Evolutionary conservation across 306 rosid species (phyloP), one percentile per base, ranked within the genome.

Genomic region (Trifolium dubium): DNA sequence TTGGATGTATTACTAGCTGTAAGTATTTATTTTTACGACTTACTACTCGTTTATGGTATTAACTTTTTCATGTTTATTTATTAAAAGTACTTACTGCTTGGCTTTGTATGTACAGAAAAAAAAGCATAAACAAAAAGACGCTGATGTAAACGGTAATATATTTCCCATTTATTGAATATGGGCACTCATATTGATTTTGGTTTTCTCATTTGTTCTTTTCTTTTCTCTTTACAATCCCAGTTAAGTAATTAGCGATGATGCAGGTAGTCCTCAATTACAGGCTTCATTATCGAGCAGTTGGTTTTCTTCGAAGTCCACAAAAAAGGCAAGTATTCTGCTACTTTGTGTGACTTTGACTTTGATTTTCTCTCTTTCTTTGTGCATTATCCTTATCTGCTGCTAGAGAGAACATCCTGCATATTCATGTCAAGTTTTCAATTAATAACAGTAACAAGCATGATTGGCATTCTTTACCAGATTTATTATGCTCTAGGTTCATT

Each of bases 221-320:
- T 31, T 47, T 39, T 13, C 30, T 76, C 35, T 28, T 77, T 11
- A 60, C 61, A 62, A 43, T 50, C 40, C 51, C 47, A 29, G 71
- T 54, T 72, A 72, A 71, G 53, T 58, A 74, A 87, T 78, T 50
- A 60, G 50, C 46, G 58, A 63, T 66, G 34, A 75, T 80, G 82
- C 96, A 90, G 96, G 88, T 72, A 82, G 77, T 69, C 66, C 81
- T 56, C 78, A 80, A 43, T 77, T 83, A 71, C 84, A 83, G 65
- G 79, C 84, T 72, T 84, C 95, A 60, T 67, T 43, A 70, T 78
- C 96, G 71, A 87, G 86, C 23, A 81, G 72, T 81, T 92, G 95
- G 98, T 92, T 90, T 82, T 87, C 95, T 61, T 76, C 98, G 17
- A 90, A 92, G 83, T 87, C 95, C 75, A 72, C 88, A 0, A 90